Evolutionary conservation across 2,329 filamentous ascomycete genomes (phyloP).

Genomic region (Ophiosphaerella herpotricha): DNA sequence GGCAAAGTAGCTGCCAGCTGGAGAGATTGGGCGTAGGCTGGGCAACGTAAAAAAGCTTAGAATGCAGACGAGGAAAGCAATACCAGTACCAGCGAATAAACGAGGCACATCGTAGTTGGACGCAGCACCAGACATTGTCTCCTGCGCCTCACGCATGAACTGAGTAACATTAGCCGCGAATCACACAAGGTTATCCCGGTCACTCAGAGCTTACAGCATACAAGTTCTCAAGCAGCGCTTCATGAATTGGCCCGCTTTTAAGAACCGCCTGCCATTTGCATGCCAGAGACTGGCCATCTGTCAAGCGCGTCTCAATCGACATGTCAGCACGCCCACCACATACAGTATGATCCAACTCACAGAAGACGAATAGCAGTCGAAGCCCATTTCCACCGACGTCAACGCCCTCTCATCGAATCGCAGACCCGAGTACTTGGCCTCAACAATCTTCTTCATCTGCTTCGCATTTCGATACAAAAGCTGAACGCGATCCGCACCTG

Average conservation of each 20-base stretch:
- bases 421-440: constrained; percentile 69
- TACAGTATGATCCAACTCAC: constrained; percentile 1
- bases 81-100: constrained; percentile 55
- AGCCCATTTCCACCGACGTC: constrained; percentile 8
- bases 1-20: constrained; percentile 51
- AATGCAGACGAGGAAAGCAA: constrained; percentile 53
- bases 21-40: constrained; percentile 53
- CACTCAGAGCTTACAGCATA: neutral
- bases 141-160: constrained; percentile 76
- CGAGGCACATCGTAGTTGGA: constrained; percentile 84
- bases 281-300: constrained; percentile 55
- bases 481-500: constrained; percentile 60
- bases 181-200: neutral
- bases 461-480: constrained; percentile 77
- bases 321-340: neutral
- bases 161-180: constrained; percentile 16
- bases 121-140: constrained; percentile 82
- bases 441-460: constrained; percentile 79
- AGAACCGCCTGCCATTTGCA: constrained; percentile 66
- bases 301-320: constrained; percentile 7
- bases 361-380: constrained; percentile 14
- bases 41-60: constrained; percentile 42
- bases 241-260: constrained; percentile 40
- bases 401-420: constrained; percentile 48
- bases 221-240: neutral